Evolutionary conservation across 345 rosid species (phyloP).

Genomic region (Eucalyptus victrix): DNA sequence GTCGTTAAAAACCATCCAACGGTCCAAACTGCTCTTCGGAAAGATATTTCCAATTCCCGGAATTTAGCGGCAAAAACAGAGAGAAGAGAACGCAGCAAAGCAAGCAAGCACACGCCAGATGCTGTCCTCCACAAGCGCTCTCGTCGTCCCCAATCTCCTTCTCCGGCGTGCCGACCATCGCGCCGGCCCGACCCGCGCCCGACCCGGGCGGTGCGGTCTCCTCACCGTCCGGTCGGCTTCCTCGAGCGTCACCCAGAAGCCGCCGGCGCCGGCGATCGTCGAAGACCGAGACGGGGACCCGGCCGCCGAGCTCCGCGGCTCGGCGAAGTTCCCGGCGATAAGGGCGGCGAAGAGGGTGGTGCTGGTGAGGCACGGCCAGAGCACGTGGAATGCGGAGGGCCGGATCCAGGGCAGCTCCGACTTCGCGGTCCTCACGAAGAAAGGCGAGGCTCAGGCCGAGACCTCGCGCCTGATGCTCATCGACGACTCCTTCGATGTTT

Average conservation of each 20-base stretch:
- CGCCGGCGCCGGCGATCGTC: background rate
- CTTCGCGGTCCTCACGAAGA: constrained; percentile 70
- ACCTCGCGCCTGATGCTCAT: constrained; percentile 87
- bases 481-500: constrained; percentile 61
- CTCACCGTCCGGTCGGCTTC: constrained; percentile 24
- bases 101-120: background rate
- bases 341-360: constrained; percentile 68
- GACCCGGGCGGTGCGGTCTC: background rate
- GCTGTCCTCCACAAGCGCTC: constrained; percentile 23
- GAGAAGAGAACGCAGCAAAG: too few relatives aligned
- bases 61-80: constrained; percentile 1
- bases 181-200: background rate
- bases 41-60: background rate
- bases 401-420: constrained; percentile 95
- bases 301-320: constrained; percentile 14
- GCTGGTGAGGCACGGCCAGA: constrained; percentile 93
- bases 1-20: background rate
- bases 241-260: constrained; percentile 12
- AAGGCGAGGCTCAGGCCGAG: constrained; percentile 87
- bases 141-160: constrained; percentile 8
- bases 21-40: background rate
- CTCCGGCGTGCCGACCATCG: background rate
- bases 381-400: constrained; percentile 93
- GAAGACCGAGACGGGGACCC: background rate
- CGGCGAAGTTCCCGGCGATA: constrained; percentile 30